Base-by-base conservation (phyloP, 2,329 filamentous ascomycete genomes). In the Beauveria rudraprayagi region DNA sequence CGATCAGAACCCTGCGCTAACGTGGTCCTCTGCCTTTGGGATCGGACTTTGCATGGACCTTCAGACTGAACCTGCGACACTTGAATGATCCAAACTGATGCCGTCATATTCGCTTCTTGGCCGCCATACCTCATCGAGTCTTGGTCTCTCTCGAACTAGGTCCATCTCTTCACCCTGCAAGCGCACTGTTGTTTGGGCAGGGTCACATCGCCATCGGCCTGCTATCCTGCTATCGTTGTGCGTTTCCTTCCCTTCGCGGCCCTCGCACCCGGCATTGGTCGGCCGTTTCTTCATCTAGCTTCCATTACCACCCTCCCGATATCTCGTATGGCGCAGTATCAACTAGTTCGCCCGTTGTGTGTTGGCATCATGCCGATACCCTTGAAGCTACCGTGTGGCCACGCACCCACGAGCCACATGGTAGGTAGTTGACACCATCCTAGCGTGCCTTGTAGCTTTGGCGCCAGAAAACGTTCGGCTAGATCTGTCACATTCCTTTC, bases 11-110 rank as follows among this genome's bases (percentile, higher is more conserved):
- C 19, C 14, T 54, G 34, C 52, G 19, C 22, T 53, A 53, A 7
- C 19, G 6, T 19, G n/a, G 2, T n/a, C 11, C 8, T 17, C 16
- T 5, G 4, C 24, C 17, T 24, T 19, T 22, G 53, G 41, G 53
- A 56, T 56, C 53, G 43, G 53, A 56, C 53, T 44, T 47, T 56
- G 22, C 40, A 46, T 56, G 40, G 40, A 11, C 53, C 53, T 19
- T 44, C 40, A 44, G 40, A 41, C 53, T 56, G 53, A 56, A 56
- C 53, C 53, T 56, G 53, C 24, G 53, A 56, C 53, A 56, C 16
- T n/a, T 6, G 26, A 43, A 17, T 46, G 17, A 44, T 46, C 24
- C 41, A 44, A 43, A 19, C 41, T 52, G 53, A 56, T 44, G 40
- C 53, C 41, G 26, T 46, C 40, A 44, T 54, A n/a, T 22, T 22